phyloP scores from a whole-genome alignment of 1,284 basidiomycete genomes.

The Pyrrhoderma noxium region DNA sequence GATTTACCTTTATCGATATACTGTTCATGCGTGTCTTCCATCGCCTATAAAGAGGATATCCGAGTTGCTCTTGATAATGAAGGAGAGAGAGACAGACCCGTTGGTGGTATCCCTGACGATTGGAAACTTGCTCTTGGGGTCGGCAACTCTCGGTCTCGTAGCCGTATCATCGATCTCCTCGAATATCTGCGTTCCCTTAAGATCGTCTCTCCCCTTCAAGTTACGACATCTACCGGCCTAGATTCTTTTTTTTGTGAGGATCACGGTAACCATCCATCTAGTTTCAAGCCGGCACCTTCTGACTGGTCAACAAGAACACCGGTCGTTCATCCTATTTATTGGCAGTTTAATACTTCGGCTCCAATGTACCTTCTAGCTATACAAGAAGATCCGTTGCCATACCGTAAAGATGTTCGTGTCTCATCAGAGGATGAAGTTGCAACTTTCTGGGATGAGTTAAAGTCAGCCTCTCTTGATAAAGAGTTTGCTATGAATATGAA shows the following conservation, averaged over 20 bases:
- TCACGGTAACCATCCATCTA: neutral
- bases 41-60: conserved; percentile 46
- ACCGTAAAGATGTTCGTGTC: conserved; percentile 43
- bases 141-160: conserved; percentile 46
- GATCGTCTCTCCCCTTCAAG: conserved; percentile 50
- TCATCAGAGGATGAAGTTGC: conserved; percentile 32
- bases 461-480: conserved; percentile 35
- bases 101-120: conserved; percentile 42
- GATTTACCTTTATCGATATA: conserved; percentile 55
- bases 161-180: conserved; percentile 53
- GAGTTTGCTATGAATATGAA: conserved; percentile 24
- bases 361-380: conserved; percentile 54
- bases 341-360: conserved; percentile 48
- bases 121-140: conserved; percentile 47
- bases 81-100: conserved; percentile 38
- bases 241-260: conserved; percentile 30
- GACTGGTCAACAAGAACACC: conserved; percentile 23
- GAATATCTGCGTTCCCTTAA: conserved; percentile 46
- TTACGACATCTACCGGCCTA: conserved; percentile 35
- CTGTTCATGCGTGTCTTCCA: conserved; percentile 52
- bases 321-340: conserved; percentile 46
- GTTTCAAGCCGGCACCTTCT: conserved; percentile 28
- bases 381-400: conserved; percentile 43
- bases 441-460: conserved; percentile 52
- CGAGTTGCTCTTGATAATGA: conserved; percentile 37